A percentile compares a stretch with the other conserved stretches of the same genome.
Conservation (phyloP, 257 asterid species). For the Solanum medicagineum region DNA sequence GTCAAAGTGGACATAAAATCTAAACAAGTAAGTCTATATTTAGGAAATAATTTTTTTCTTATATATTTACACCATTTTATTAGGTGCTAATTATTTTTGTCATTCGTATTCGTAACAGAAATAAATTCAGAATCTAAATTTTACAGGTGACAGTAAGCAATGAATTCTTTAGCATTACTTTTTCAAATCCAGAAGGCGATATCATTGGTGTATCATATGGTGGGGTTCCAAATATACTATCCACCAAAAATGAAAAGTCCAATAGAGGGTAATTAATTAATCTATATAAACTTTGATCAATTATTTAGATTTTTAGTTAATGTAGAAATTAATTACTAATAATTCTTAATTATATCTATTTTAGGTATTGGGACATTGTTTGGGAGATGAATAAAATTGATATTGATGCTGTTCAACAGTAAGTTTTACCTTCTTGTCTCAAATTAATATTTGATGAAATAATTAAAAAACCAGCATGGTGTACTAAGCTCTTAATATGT, state of each 20-base stretch:
- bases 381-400: background rate
- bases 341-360: background rate
- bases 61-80: background rate
- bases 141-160: conserved; percentile 32
- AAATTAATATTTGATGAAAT: background rate
- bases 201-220: conserved; percentile 23
- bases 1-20: background rate
- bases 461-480: background rate
- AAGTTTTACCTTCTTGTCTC: background rate
- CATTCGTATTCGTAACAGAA: accelerated
- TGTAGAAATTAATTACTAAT: background rate
- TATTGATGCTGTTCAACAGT: background rate
- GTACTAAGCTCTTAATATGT: background rate
- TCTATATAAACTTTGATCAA: background rate
- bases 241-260: conserved; percentile 6
- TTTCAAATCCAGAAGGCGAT: conserved; percentile 32
- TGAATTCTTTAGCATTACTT: conserved; percentile 24
- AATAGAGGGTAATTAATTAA: conserved; percentile 33
- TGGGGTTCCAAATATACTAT: conserved; percentile 36
- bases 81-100: background rate
- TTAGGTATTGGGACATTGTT: conserved; percentile 39
- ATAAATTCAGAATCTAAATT: background rate
- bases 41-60: background rate
- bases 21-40: background rate
- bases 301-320: background rate